Base-by-base conservation (phyloP, 2,329 filamentous ascomycete genomes). In the Colletotrichum higginsianum region DNA sequence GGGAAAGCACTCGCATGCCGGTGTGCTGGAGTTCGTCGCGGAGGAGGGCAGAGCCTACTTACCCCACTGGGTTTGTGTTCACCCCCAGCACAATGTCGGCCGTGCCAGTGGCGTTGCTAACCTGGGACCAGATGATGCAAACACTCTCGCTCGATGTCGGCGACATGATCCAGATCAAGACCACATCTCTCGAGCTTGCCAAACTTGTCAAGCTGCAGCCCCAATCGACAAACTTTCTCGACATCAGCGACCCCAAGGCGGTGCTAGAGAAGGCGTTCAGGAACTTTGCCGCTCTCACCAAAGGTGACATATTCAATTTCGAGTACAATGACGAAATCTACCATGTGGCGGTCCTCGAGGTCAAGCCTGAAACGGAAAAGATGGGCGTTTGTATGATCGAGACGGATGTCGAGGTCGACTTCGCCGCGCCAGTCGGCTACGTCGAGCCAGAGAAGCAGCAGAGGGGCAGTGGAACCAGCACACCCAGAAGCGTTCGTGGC, bases 41-140 rank as follows among this genome's bases (percentile, higher is more conserved):
- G 96, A 99, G 80, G 96, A 99, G 82, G 96, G 96, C 61, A 93
- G 96, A 80, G 95, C 97, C 65, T 99, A 99, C 83, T 87, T 99
- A 73, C 96, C 96, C 42, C 94, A 95, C 82, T 99, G 96, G 96
- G 93, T 95, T 84, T 74, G 88, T 82, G 71, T 1, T 38, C 12
- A 0, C 5, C 52, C 53, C 58, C 11, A 6, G 50, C 26, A 5
- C 16, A 4, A 2, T 44, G 13, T 42, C 16, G 8, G 35, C 12
- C 16, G 52, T 26, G 53, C 30, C 3, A 3, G 21, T 18, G 23
- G 23, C 8, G 21, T 38, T 49, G 21, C 66, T 73, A 15, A 60
- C 49, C 2, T 9, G 30, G 61, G 9, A 49, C 55, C 77, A 97
- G 94, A 93, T 98, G 85, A 98, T 99, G 96, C 90, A 95, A 84